Evolutionary conservation across 495 filamentous ascomycete species (phyloP).

Genomic region (Penicillium robsamsonii): DNA sequence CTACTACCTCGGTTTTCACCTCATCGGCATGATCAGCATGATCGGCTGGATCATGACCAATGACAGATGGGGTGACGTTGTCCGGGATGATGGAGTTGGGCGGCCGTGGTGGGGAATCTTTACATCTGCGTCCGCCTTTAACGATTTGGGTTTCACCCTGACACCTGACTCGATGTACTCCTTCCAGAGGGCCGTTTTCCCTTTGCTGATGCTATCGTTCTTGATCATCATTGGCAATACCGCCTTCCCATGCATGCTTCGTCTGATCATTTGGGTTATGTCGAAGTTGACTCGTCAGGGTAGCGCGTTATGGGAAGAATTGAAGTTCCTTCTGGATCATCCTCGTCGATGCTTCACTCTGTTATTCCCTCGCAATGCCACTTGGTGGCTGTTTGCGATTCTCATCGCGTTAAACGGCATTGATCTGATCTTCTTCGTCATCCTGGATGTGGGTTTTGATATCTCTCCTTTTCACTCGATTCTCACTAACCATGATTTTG

Average conservation of each 20-base stretch:
- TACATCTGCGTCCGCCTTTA: slow-evolving; percentile 80
- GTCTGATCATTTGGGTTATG: slow-evolving; percentile 78
- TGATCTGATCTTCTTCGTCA: slow-evolving; percentile 84
- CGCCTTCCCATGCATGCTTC: slow-evolving; percentile 88
- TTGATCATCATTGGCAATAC: slow-evolving; percentile 93
- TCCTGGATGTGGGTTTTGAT: slow-evolving; percentile 69
- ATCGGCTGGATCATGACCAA: slow-evolving; percentile 75
- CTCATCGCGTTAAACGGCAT: slow-evolving; percentile 77
- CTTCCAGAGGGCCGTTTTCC: slow-evolving; percentile 72
- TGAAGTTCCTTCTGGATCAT: slow-evolving; percentile 88
- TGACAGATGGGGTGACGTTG: slow-evolving; percentile 54
- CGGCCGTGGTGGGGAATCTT: slow-evolving; percentile 90
- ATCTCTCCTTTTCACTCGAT: background rate
- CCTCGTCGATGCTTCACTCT: slow-evolving; percentile 93
- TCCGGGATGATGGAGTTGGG: slow-evolving; percentile 59
- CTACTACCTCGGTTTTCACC: slow-evolving; percentile 75
- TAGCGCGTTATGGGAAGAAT: slow-evolving; percentile 76
- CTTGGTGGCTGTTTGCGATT: slow-evolving; percentile 91
- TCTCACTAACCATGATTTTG: slow-evolving; percentile 16
- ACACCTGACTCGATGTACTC: slow-evolving; percentile 92
- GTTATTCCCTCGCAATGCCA: slow-evolving; percentile 84
- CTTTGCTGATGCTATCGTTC: slow-evolving; percentile 71
- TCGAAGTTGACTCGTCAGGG: slow-evolving; percentile 57
- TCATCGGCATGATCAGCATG: slow-evolving; percentile 69
- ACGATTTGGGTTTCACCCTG: slow-evolving; percentile 81